Evolutionary conservation across 2,329 filamentous ascomycete genomes (phyloP).

Genomic region (Nothophaeocryptopus gaeumannii): DNA sequence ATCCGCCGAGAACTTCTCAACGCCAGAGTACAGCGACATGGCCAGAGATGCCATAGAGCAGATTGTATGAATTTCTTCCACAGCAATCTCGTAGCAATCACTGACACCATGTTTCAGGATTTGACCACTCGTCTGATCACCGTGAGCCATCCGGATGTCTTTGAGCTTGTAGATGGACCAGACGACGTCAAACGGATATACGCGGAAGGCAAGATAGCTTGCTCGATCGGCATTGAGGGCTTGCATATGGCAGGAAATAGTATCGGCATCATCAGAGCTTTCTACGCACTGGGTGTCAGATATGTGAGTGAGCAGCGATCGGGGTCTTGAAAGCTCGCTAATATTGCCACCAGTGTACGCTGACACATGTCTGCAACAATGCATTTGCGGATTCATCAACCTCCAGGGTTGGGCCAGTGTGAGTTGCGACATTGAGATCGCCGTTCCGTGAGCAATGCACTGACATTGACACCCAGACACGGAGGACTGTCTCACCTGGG

Average conservation of each 20-base stretch:
- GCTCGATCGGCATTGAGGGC: conserved; percentile 41
- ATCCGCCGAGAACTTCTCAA: conserved; percentile 29
- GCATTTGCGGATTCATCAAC: conserved; percentile 22
- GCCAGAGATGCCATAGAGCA: conserved; percentile 25
- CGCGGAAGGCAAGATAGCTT: conserved; percentile 34
- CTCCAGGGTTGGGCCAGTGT: conserved; percentile 14
- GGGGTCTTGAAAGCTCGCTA: not conserved
- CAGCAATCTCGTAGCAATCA: not conserved
- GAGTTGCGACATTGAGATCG: too few relatives aligned
- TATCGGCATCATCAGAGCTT: conserved; percentile 37
- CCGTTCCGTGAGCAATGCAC: too few relatives aligned
- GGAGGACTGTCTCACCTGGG: not conserved
- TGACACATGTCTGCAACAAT: conserved; percentile 26
- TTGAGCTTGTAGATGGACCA: conserved; percentile 28
- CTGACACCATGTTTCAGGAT: conserved; percentile 1
- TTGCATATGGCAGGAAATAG: conserved; percentile 31
- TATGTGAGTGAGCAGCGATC: conserved; percentile 25
- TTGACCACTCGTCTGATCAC: conserved; percentile 30
- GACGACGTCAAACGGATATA: conserved; percentile 34
- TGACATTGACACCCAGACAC: too few relatives aligned
- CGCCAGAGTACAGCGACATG: conserved; percentile 28
- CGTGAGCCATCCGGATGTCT: conserved; percentile 30
- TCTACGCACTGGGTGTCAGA: conserved; percentile 38
- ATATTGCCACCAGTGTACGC: conserved; percentile 10
- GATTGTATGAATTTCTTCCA: conserved; percentile 7